phyloP scores from a whole-genome alignment of 129 eudicot species.

The Smallanthus sonchifolius region DNA sequence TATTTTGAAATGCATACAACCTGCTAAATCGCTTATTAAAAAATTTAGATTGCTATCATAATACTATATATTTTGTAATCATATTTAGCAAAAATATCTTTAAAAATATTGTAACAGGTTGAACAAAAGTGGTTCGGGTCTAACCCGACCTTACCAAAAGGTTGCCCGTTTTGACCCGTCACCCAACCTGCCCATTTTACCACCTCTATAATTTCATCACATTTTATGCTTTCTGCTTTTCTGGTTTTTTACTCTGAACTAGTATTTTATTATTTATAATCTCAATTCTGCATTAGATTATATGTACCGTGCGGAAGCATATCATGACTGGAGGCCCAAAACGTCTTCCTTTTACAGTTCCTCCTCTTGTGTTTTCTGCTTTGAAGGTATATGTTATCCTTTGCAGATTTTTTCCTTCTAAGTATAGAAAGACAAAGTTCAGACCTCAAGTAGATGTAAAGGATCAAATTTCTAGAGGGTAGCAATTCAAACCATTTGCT shows the following conservation, averaged over 20 bases:
- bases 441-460: slow-evolving; percentile 14
- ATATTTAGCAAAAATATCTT: not conserved
- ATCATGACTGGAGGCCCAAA: slow-evolving; percentile 87
- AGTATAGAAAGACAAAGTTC: not conserved
- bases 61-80: not conserved
- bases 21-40: not conserved
- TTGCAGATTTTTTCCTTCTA: slow-evolving; percentile 1
- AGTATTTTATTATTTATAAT: not conserved
- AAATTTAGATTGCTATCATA: not conserved
- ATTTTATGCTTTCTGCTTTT: slow-evolving; percentile 4
- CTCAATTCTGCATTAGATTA: slow-evolving; percentile 48
- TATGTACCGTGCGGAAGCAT: slow-evolving; percentile 71
- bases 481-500: not conserved
- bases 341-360: slow-evolving; percentile 91
- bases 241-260: not conserved
- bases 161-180: not conserved
- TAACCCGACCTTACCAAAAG: not conserved
- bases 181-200: not conserved
- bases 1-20: not conserved
- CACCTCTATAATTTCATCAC: not conserved
- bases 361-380: slow-evolving; percentile 90
- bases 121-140: not conserved
- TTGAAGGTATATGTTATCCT: slow-evolving; percentile 58
- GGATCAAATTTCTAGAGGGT: not conserved
- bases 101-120: not conserved